Base-by-base conservation (phyloP, 805 yeast species). In the Lipomyces lipofer region DNA sequence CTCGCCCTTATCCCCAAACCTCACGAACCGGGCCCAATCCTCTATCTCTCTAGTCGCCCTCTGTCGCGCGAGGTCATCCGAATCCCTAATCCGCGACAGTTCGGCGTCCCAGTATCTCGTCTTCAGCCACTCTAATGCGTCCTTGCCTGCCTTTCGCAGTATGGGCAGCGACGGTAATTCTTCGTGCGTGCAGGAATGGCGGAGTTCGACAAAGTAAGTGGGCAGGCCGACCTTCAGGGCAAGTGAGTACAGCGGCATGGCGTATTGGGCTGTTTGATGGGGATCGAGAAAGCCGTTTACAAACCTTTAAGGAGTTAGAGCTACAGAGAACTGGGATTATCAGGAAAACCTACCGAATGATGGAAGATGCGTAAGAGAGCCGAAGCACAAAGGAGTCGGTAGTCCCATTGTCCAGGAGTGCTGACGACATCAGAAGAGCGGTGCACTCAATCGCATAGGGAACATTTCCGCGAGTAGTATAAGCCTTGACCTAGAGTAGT, bases 171-270 rank as follows among this genome's bases (percentile, higher is more conserved):
- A 76, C 1, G 97, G 97, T 24, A 94, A 69, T 15, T 75, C 73
- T 64, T 92, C 98, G 69, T 94, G 99, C 0, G 99, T 92, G 3
- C 95, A 91, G 64, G 81, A 79, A 69, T 94, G 98, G 52, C 99
- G 76, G 28, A 89, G 67, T 65, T 94, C 99, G 0, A 94, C 99
- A 69, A 94, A 89, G 64, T 79, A 79, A 29, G 84, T 75, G 0
- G 98, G 96, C 22, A 94, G 73, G 1, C 80, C 78, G 21, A 88
- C 70, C 42, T 78, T 77, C 49, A 73, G 78, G 0, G 98, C 98
- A 22, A 94, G 70, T 4, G 77, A 76, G 58, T 86, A 85, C 63
- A 94, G 71, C 4, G 97, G 91, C 13, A 86, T 79, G 0, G 96
- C 97, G 66, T 73, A 84, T 42, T 77, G 79, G 0, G 90, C 80